Evolutionary conservation across 78 protist genomes (phyloP).

Genomic region (Neovahlkampfia damariscottae): DNA sequence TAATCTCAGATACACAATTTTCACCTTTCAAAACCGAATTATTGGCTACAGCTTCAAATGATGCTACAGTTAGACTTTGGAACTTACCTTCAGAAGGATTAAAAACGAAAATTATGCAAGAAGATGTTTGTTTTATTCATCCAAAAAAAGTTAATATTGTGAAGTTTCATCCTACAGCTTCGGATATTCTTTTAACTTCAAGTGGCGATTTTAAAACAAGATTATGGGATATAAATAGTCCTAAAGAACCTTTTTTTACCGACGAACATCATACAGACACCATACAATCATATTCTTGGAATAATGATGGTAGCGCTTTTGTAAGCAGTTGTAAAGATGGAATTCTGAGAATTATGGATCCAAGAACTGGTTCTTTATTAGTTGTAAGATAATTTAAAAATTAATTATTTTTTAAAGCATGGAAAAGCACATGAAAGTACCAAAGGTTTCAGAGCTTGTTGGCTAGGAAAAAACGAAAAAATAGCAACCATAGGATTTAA

Average conservation of each 20-base stretch:
- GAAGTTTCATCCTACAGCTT: neutral
- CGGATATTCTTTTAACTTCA: neutral
- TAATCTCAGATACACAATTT: neutral
- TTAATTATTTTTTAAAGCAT: neutral
- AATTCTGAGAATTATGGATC: neutral
- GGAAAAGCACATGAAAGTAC: neutral
- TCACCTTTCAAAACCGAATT: constrained; percentile 30
- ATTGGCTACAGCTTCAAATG: constrained; percentile 43
- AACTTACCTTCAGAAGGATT: neutral
- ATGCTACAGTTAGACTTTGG: constrained; percentile 42
- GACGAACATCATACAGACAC: neutral
- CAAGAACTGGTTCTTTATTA: neutral
- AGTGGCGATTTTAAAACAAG: neutral
- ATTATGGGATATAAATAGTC: neutral
- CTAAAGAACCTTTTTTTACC: neutral
- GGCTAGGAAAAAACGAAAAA: neutral
- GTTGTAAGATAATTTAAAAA: neutral
- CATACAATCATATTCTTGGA: neutral
- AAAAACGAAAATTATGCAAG: no score
- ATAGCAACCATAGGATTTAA: neutral
- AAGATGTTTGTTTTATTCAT: no score
- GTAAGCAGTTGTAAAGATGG: neutral
- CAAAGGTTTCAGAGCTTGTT: neutral
- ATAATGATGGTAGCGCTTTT: neutral
- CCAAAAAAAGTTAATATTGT: neutral